Percentiles rank a stretch among this genome's conserved stretches.
Evolutionary conservation across 129 eudicot species (phyloP).

Genomic region (Helianthus tuberosus): DNA sequence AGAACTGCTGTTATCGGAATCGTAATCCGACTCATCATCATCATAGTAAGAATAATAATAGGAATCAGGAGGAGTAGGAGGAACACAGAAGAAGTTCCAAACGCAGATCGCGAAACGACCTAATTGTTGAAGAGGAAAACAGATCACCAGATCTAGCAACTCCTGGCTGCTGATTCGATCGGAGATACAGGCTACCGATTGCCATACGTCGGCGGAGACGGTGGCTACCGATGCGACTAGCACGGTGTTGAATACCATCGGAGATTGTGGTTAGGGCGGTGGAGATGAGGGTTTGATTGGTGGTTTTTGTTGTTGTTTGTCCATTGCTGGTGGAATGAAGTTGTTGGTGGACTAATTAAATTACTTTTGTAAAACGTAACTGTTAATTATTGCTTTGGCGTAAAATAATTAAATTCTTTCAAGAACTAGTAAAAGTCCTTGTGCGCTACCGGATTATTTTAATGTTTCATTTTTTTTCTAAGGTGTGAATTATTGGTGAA

Average conservation of each 20-base stretch:
- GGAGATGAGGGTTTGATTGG: conserved; percentile 5
- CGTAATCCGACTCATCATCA: conserved; percentile 33
- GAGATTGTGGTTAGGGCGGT: neutral
- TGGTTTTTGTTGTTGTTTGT: conserved; percentile 17
- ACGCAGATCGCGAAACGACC: conserved; percentile 49
- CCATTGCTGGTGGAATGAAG: conserved; percentile 10
- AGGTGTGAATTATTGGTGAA: no score
- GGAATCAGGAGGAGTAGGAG: conserved; percentile 43
- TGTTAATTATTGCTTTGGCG: neutral
- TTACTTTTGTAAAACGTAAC: conserved; percentile 24
- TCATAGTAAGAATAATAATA: conserved; percentile 26
- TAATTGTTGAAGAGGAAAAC: conserved; percentile 61
- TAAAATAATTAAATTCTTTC: neutral
- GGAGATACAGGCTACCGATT: conserved; percentile 51
- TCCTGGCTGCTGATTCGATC: conserved; percentile 45
- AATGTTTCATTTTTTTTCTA: no score
- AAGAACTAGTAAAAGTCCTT: no score
- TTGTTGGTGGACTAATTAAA: conserved; percentile 9
- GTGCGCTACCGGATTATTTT: no score
- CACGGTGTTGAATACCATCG: conserved; percentile 62
- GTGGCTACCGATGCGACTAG: conserved; percentile 49
- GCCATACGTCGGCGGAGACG: conserved; percentile 58
- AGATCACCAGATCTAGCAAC: conserved; percentile 50
- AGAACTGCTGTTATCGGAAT: conserved; percentile 32
- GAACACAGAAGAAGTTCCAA: conserved; percentile 60